phyloP scores from a whole-genome alignment of 192 early-diverging fungal genomes.

The Lunasporangiospora selenospora region DNA sequence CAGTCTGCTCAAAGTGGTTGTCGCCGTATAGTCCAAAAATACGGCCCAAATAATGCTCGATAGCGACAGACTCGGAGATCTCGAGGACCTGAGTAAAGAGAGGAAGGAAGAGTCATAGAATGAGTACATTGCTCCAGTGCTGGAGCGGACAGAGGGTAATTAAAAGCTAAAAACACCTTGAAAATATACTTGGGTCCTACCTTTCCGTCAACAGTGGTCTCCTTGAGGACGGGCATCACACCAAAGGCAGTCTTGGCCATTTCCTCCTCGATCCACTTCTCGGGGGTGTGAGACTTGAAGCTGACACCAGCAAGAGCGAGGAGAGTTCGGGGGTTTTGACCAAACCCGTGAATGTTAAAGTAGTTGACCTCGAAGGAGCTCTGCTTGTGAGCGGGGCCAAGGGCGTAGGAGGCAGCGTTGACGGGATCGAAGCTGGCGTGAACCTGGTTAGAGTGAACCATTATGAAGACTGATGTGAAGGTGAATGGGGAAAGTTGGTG shows the following conservation, averaged over 20 bases:
- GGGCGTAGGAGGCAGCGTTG: constrained; percentile 4
- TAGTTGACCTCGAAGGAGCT: constrained; percentile 14
- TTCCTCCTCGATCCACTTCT: constrained; percentile 42
- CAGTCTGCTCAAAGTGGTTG: constrained; percentile 37
- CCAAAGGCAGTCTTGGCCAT: constrained; percentile 51
- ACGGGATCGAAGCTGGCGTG: constrained; percentile 11
- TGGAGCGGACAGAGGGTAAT: too few relatives aligned
- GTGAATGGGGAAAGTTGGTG: background rate
- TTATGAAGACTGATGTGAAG: background rate
- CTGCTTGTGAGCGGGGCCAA: background rate
- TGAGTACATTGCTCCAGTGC: too few relatives aligned
- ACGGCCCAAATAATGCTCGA: constrained; percentile 54
- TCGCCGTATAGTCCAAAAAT: constrained; percentile 42
- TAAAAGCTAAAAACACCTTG: too few relatives aligned
- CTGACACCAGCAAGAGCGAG: constrained; percentile 47
- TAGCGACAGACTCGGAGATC: constrained; percentile 49
- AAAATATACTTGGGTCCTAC: too few relatives aligned
- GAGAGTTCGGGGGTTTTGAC: constrained; percentile 11
- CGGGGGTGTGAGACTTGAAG: constrained; percentile 31
- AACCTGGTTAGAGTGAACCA: too few relatives aligned
- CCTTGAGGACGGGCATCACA: constrained; percentile 54
- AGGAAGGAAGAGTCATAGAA: too few relatives aligned
- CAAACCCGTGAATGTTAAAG: constrained; percentile 17
- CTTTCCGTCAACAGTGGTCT: constrained; percentile 35
- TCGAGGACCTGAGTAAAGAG: constrained; percentile 37